A percentile compares a stretch with the other conserved stretches of the same genome.
These are phyloP conservation scores for Beauveria medogensis DNA, from an alignment of 2,329 filamentous ascomycete species.

Conservation along the genomic window DNA sequence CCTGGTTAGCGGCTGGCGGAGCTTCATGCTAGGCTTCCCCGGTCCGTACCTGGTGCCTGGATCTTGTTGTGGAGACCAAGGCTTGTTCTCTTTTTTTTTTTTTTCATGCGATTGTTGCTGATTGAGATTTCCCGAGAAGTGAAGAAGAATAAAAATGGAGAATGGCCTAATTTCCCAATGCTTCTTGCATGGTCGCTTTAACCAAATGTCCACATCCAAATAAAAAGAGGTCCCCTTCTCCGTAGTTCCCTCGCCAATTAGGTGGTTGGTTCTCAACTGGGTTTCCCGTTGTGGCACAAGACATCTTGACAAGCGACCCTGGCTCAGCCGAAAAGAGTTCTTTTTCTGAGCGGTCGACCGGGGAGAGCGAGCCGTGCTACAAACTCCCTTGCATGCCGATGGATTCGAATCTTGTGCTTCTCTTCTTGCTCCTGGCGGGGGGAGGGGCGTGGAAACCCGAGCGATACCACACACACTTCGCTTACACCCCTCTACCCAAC, in stretches of 20 bases:
- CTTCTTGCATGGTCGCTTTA: not conserved
- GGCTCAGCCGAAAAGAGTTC: not conserved
- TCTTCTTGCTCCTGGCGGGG: not conserved
- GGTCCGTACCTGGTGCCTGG: constrained; percentile 10
- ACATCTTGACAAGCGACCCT: not conserved
- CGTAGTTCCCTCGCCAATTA: not conserved
- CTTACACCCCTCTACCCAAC: not conserved
- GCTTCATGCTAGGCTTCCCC: not conserved
- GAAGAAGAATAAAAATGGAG: not conserved
- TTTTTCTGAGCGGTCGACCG: not conserved
- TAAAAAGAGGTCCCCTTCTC: not conserved
- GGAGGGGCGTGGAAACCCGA: not conserved
- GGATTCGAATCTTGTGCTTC: not conserved
- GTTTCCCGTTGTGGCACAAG: too few relatives aligned
- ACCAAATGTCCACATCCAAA: too few relatives aligned
- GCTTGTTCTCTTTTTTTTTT: not conserved
- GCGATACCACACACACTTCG: not conserved
- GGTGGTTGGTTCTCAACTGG: not conserved
- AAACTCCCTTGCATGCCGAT: not conserved
- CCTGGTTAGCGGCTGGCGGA: not conserved
- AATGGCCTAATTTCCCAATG: not conserved
- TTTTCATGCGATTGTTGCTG: not conserved
- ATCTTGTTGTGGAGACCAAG: not conserved
- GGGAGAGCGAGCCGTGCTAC: not conserved
- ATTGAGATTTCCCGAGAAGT: constrained; percentile 3